phyloP scores from a whole-genome alignment of 2,329 filamentous ascomycete species.

The Neonectria hederae region DNA sequence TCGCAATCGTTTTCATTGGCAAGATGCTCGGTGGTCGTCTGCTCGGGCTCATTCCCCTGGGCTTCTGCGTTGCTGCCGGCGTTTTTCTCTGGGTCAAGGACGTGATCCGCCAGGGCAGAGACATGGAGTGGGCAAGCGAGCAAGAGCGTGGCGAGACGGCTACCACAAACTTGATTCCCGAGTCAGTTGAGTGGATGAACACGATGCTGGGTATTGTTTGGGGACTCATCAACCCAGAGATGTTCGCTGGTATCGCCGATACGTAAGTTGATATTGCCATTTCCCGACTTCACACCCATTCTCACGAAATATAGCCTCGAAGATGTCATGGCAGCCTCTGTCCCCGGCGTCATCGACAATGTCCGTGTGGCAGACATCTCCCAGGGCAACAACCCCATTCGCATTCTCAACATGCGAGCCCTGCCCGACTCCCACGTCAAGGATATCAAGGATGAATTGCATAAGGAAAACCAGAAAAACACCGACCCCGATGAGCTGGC shows the following conservation, averaged over 20 bases:
- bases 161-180: constrained; percentile 87
- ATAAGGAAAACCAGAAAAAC: constrained; percentile 78
- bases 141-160: constrained; percentile 85
- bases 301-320: constrained; percentile 48
- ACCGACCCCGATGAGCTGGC: constrained; percentile 89
- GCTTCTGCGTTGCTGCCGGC: constrained; percentile 75
- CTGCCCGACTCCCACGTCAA: constrained; percentile 81
- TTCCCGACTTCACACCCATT: background rate
- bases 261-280: constrained; percentile 56
- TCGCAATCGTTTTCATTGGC: constrained; percentile 79
- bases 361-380: constrained; percentile 95
- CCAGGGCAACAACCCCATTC: constrained; percentile 89
- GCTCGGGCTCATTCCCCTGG: constrained; percentile 79
- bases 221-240: constrained; percentile 93
- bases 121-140: constrained; percentile 89
- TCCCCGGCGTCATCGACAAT: constrained; percentile 90
- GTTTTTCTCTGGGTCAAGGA: constrained; percentile 93
- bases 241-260: constrained; percentile 92
- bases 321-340: constrained; percentile 96
- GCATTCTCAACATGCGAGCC: constrained; percentile 86
- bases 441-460: constrained; percentile 83
- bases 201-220: constrained; percentile 84
- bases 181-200: constrained; percentile 97
- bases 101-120: constrained; percentile 80
- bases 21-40: constrained; percentile 82